phyloP scores from a whole-genome alignment of 176 grass and related monocot species.

The Eragrostis nindensis region DNA sequence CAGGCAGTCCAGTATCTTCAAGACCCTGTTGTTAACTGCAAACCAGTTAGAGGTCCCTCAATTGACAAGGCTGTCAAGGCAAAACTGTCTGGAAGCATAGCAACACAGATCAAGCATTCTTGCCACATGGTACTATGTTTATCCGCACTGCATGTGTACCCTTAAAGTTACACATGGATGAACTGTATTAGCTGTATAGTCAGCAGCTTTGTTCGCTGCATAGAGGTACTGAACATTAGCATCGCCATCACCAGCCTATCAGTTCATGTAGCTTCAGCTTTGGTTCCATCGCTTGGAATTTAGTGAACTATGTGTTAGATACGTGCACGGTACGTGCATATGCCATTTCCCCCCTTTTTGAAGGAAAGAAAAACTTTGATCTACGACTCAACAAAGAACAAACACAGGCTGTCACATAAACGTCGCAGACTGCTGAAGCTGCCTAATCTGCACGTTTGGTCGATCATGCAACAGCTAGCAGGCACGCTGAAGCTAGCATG shows the following conservation, averaged over 20 bases:
- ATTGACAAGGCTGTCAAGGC: not conserved
- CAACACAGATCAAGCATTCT: not conserved
- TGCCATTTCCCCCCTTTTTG: not conserved
- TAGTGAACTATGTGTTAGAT: not conserved
- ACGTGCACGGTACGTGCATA: slow-evolving; percentile 16
- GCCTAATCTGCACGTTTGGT: too few species aligned
- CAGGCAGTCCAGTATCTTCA: not conserved
- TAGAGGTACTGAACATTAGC: not conserved
- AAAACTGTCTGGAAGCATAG: not conserved
- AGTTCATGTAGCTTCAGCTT: not conserved
- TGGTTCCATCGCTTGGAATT: not conserved
- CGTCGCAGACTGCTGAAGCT: too few species aligned
- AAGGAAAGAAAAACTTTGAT: not conserved
- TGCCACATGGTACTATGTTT: not conserved
- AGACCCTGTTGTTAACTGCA: not conserved
- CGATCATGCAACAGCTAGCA: too few species aligned
- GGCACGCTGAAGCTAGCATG: too few species aligned
- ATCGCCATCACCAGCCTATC: not conserved
- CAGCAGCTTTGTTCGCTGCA: not conserved
- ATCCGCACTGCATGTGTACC: too few species aligned
- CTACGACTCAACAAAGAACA: not conserved
- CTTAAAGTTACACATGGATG: not conserved
- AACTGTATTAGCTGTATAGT: not conserved
- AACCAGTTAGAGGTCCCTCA: not conserved
- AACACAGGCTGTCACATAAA: not conserved